Conservation (phyloP, 495 filamentous ascomycete species). For the Tuber aestivum region DNA sequence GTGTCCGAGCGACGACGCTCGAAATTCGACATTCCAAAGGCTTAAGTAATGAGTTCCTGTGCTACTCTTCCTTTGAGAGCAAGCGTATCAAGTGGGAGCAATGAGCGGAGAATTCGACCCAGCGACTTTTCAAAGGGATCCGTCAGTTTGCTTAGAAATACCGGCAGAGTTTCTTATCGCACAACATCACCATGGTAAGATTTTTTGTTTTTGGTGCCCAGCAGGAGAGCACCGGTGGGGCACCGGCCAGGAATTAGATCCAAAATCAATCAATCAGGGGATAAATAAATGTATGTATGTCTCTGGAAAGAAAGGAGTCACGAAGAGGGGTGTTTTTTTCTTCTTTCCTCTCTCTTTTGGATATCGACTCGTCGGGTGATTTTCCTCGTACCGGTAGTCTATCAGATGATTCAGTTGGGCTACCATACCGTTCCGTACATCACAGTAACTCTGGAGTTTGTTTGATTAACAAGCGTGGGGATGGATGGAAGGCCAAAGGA, state of each 20-base stretch:
- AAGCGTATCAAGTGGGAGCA: constrained; percentile 50
- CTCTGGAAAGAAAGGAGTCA: background rate
- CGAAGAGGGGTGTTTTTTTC: background rate
- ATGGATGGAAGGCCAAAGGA: background rate
- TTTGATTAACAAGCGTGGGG: background rate
- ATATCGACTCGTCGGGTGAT: background rate
- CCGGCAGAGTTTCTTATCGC: background rate
- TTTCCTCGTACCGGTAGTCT: no score
- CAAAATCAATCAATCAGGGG: background rate
- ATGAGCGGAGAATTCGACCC: background rate
- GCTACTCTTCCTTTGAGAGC: constrained; percentile 68
- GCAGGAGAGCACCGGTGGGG: background rate
- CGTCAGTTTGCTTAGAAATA: background rate
- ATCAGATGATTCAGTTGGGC: background rate
- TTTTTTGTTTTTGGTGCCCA: background rate
- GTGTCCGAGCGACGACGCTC: constrained; percentile 54
- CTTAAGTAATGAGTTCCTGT: constrained; percentile 71
- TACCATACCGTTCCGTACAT: background rate
- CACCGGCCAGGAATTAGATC: background rate
- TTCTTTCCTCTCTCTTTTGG: background rate
- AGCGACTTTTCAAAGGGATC: background rate
- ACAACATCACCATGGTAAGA: background rate
- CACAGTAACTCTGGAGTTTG: background rate
- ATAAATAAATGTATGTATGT: background rate
- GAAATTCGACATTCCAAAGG: constrained; percentile 60